Percentiles rank a stretch among this genome's conserved stretches.
Evolutionary conservation across 257 asterid genomes (phyloP).

Genomic region (Ocimum tenuiflorum): DNA sequence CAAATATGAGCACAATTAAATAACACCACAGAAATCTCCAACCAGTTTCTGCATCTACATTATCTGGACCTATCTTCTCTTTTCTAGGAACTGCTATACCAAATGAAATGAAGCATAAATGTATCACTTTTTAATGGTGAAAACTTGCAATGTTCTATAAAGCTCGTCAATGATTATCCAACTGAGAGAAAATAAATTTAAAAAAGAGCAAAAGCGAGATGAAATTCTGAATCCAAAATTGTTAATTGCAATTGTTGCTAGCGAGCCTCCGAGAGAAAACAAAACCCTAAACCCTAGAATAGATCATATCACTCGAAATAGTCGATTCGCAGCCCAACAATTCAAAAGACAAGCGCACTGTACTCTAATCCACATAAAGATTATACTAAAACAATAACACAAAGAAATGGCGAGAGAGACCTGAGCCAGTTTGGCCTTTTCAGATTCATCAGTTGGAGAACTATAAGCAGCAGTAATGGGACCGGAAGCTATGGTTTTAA

Average conservation of each 20-base stretch:
- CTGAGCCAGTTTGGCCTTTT: slow-evolving; percentile 85
- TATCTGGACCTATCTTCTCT: neutral
- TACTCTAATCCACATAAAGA: slow-evolving; percentile 8
- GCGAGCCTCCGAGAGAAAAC: slow-evolving; percentile 1
- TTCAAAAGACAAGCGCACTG: neutral
- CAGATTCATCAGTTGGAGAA: slow-evolving; percentile 59
- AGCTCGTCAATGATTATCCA: neutral
- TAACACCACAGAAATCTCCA: neutral
- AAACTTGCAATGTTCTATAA: neutral
- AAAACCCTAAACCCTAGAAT: slow-evolving; percentile 34
- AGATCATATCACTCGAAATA: slow-evolving; percentile 9
- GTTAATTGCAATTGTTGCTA: neutral
- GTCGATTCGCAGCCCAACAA: slow-evolving; percentile 4
- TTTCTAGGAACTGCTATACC: neutral
- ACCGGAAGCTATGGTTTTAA: slow-evolving; percentile 38
- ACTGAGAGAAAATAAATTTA: neutral
- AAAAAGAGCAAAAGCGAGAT: neutral
- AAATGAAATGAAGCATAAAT: neutral
- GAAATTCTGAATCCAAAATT: neutral
- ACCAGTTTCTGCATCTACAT: slow-evolving; percentile 3
- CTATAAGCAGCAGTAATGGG: slow-evolving; percentile 40
- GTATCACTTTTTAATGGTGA: neutral
- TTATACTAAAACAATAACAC: neutral
- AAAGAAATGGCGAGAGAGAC: slow-evolving; percentile 26
- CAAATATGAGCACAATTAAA: neutral